Evolutionary conservation across 202 grass and related monocot species (phyloP), one percentile per base, ranked within the genome.

Genomic region (Brachypodium distachyon): DNA sequence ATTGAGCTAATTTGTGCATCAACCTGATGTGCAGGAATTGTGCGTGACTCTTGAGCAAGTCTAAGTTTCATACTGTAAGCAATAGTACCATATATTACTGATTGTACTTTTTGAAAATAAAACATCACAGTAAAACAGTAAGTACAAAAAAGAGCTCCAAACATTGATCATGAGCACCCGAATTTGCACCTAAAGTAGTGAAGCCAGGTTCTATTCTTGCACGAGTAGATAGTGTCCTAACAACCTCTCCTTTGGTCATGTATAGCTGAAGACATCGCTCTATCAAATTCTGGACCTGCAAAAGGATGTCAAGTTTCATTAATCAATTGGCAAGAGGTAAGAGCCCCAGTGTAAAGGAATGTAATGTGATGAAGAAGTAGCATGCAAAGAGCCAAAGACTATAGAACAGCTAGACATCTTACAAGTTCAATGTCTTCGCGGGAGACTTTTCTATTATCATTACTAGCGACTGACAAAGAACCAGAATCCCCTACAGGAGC

Each of bases 401-500:
- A 73, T 12, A 36, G 7, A 77, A 67, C 78, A 75, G 41, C 22
- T 68, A 67, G 37, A 26, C 18, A 55, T 61, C 86, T 85, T 83
- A 99, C 96, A 71, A 99, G 96, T 84, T 93, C 96, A 89, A 99
- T 99, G 61, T 99, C 96, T 93, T 99, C 87, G 46, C 92, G 96
- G 66, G 89, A 99, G 67, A 99, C 92, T 52, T 90, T 99, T 90
- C 86, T 99, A 69, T 85, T 93, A 80, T 96, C 87, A 89, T 78
- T 89, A 77, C 72, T 99, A 44, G 81, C 87, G 37, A 83, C 81
- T 43, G 87, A 90, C 14, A 87, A 78, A 32, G 89, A 88, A 74
- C 80, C 85, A 61, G 91, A 78, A 72, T 99, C 87, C 55, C 86
- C 91, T 64, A 41, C 82, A 84, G 94, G 81, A 49, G 59, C 56